Base-by-base conservation (phyloP, 768 basidiomycete species). In the Suillus cothurnatus region DNA sequence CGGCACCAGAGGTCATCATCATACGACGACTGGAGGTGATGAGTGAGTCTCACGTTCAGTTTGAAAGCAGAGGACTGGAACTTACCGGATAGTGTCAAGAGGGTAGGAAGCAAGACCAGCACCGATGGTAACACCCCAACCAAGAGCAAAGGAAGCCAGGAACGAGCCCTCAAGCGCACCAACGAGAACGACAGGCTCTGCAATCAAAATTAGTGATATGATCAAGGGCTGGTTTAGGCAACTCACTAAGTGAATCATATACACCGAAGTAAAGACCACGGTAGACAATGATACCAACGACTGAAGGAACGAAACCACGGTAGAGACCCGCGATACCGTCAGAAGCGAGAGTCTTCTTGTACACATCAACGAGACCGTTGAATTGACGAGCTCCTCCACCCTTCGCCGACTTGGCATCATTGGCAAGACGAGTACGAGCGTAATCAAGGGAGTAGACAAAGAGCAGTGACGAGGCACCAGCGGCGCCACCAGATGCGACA, bases 371-470 rank as follows among this genome's bases (percentile, higher is more conserved):
- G 63, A 99, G 85, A 78, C 97, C 97, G 78, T 98, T 99, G 89
- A 99, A 99, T 80, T 99, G 97, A 81, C 97, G 94, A 41, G 89
- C 86, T 73, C 89, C 88, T 82, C 96, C 97, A 72, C 85, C 85
- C 87, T 96, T 97, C 39, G 94, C 85, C 5, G 95, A 96, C 86
- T 99, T 99, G 79, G 94, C 94, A 71, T 97, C 95, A 78, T 95
- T 95, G 77, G 95, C 94, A 71, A 99, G 91, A 87, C 97, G 97
- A 64, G 97, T 99, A 91, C 97, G 95, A 70, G 97, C 97, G 77
- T 96, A 99, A 75, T 99, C 97, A 68, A 99, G 91, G 47, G 97
- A 99, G 89, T 99, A 99, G 80, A 99, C 97, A 81, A 99, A 99
- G 78, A 99, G 92, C 64, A 99, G 84, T 31, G 97, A 99, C 15